Base-by-base conservation (phyloP, 106 monocot species). In the Allium sativum region DNA sequence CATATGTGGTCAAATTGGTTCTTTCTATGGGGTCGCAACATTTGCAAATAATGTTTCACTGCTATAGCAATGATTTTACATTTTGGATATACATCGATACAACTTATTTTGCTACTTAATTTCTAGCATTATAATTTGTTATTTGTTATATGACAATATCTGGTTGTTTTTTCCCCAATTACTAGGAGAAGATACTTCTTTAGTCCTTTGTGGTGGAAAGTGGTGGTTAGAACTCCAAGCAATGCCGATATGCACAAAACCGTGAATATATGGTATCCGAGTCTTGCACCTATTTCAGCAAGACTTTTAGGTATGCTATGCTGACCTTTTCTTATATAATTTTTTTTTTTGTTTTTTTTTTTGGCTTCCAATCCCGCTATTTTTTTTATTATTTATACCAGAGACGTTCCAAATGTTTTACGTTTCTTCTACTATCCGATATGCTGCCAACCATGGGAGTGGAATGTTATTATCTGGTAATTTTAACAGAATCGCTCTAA, bases 141-240 rank as follows among this genome's bases (percentile, higher is more conserved):
- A 5, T 31, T 31, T 31, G 31, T 31, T 31, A 31, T n/a, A n/a
- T 31, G 31, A 31, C 31, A 31, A 31, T 3, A 31, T 31, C 1
- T 31, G 1, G 31, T 31, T 0, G 0, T 31, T 31, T 31, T 31
- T 31, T 2, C 5, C 5, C 31, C n/a, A n/a, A 15, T 64, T 51
- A 45, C 42, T 65, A 92, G 92, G 92, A 74, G 73, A 51, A 3
- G 5, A 2, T 55, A 70, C 19, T 71, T 57, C 42, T 78, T 78
- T 12, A 84, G 81, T 60, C 44, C 48, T 5, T 63, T 95, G 13
- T 95, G 94, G 94, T 86, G 90, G 58, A 86, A 86, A 77, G 86
- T 90, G 46, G 68, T 72, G 72, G 73, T 95, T 65, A 72, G 65
- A 7, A 16, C 59, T 75, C 59, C 90, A 61, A 79, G 59, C 45